Percentiles rank a stretch among this genome's conserved stretches.
Conservation (phyloP, 768 basidiomycete genomes). For the Hericium erinaceus region DNA sequence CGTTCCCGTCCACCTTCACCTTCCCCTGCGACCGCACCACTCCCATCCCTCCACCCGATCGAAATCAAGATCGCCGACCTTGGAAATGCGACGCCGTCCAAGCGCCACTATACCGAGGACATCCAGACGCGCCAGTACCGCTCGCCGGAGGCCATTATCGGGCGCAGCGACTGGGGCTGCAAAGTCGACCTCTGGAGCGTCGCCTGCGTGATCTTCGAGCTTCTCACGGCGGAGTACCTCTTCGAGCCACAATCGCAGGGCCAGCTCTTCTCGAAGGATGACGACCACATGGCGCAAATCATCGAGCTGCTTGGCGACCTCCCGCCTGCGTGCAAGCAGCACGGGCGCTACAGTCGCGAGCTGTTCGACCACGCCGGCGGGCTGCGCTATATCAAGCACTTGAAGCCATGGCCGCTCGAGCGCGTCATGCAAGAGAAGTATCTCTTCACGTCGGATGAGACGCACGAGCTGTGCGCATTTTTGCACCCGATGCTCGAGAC, state of each 20-base stretch:
- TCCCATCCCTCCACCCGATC: slow-evolving; percentile 31
- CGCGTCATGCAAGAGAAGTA: slow-evolving; percentile 91
- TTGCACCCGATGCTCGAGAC: slow-evolving; percentile 67
- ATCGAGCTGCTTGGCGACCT: slow-evolving; percentile 86
- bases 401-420: slow-evolving; percentile 75
- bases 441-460: slow-evolving; percentile 50
- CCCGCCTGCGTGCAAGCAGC: slow-evolving; percentile 62
- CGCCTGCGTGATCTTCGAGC: slow-evolving; percentile 86
- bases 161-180: slow-evolving; percentile 77
- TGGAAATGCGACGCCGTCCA: slow-evolving; percentile 90
- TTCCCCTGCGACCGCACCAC: not conserved
- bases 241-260: slow-evolving; percentile 85
- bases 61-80: slow-evolving; percentile 91
- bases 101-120: slow-evolving; percentile 85
- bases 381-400: slow-evolving; percentile 61
- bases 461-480: slow-evolving; percentile 52
- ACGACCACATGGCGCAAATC: slow-evolving; percentile 94
- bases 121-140: slow-evolving; percentile 97
- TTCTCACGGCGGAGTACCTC: slow-evolving; percentile 84
- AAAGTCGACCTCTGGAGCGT: slow-evolving; percentile 88
- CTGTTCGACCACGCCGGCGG: slow-evolving; percentile 65
- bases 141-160: slow-evolving; percentile 88
- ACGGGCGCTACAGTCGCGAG: slow-evolving; percentile 77
- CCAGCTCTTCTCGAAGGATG: slow-evolving; percentile 81
- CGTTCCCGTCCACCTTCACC: not conserved